phyloP scores from a whole-genome alignment of 176 grass and related monocot species.

The Hordeum marinum region DNA sequence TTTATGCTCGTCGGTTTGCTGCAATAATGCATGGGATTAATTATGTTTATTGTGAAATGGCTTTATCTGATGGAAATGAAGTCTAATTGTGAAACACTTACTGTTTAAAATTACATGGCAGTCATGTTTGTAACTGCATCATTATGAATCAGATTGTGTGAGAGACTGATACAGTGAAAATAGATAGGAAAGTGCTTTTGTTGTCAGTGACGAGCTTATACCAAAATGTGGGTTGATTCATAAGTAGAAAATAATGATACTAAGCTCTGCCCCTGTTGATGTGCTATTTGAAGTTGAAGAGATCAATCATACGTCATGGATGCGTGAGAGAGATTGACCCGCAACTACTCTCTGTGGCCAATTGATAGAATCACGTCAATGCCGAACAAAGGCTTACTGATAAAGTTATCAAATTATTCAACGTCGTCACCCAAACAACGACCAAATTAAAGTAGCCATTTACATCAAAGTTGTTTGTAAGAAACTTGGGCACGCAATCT shows the following conservation, averaged over 20 bases:
- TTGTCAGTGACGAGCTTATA: neutral
- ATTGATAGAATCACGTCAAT: constrained; percentile 40
- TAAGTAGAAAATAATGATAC: neutral
- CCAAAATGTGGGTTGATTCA: neutral
- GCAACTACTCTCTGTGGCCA: constrained; percentile 45
- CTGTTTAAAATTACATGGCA: constrained; percentile 40
- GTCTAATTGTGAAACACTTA: constrained; percentile 59
- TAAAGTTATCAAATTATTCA: constrained; percentile 41
- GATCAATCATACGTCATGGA: constrained; percentile 36
- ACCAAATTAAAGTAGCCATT: constrained; percentile 40
- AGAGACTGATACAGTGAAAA: constrained; percentile 20
- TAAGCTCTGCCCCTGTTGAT: neutral
- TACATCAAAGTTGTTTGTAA: constrained; percentile 79
- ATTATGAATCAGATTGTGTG: constrained; percentile 29
- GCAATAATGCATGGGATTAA: constrained; percentile 31
- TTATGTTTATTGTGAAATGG: constrained; percentile 30
- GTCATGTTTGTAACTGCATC: constrained; percentile 28
- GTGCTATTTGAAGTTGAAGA: constrained; percentile 41
- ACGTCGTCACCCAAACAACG: constrained; percentile 32
- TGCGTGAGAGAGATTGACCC: constrained; percentile 40
- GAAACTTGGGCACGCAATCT: constrained; percentile 56
- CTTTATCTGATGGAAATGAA: constrained; percentile 39
- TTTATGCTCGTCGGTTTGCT: constrained; percentile 18
- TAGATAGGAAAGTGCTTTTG: constrained; percentile 31
- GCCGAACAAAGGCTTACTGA: constrained; percentile 5